Conservation (phyloP, 257 asterid genomes). For the Gentiana macrophylla region DNA sequence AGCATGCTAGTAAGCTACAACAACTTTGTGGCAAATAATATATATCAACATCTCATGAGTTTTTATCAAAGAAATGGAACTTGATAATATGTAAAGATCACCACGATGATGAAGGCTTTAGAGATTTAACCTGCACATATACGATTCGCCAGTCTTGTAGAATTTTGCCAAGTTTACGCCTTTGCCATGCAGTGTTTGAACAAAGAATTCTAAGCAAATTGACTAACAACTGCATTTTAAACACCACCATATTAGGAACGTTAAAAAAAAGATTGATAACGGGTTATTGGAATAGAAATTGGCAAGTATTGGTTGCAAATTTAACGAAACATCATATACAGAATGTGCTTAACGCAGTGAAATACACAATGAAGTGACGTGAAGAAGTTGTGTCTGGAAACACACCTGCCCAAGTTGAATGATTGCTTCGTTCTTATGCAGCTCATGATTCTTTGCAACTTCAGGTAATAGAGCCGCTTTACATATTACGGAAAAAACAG, state of each 20-base stretch:
- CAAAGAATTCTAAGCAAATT: constrained; percentile 73
- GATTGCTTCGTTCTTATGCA: constrained; percentile 65
- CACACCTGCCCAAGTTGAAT: constrained; percentile 85
- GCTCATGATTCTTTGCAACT: constrained; percentile 50
- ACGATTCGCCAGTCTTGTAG: constrained; percentile 97
- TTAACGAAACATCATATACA: too few species aligned
- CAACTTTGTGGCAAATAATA: too few species aligned
- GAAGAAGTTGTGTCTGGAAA: constrained; percentile 8
- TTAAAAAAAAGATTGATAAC: constrained; percentile 1
- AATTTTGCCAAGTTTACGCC: constrained; percentile 97
- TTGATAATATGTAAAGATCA: neutral
- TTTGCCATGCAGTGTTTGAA: constrained; percentile 92
- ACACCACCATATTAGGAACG: constrained; percentile 12
- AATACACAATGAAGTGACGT: neutral
- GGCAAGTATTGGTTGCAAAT: too few species aligned
- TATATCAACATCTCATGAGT: too few species aligned
- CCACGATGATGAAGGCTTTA: neutral
- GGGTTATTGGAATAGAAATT: too few species aligned
- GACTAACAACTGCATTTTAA: constrained; percentile 64
- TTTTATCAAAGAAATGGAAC: neutral
- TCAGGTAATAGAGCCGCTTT: constrained; percentile 80
- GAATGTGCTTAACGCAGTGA: neutral
- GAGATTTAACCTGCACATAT: constrained; percentile 56
- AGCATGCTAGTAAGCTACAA: too few species aligned
- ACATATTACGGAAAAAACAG: constrained; percentile 72